Conservation (phyloP, 177 flowering plant species). For the Vitis hybrid region DNA sequence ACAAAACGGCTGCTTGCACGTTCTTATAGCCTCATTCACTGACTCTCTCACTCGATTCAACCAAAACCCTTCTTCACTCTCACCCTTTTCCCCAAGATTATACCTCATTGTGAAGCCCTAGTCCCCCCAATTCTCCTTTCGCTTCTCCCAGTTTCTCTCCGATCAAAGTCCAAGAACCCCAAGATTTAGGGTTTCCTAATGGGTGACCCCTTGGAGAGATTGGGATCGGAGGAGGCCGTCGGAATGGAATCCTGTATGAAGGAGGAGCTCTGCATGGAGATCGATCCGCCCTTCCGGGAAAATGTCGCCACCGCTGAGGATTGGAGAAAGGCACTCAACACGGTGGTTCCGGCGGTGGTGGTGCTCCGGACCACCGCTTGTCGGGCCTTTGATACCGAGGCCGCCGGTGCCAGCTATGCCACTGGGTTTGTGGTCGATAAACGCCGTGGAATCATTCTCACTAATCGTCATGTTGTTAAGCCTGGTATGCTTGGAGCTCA, state of each 20-base stretch:
- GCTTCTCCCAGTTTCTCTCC: too few relatives aligned
- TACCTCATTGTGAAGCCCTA: too few relatives aligned
- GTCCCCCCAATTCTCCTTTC: too few relatives aligned
- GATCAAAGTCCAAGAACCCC: too few relatives aligned
- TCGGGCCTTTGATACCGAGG: slow-evolving; percentile 88
- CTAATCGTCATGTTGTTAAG: slow-evolving; percentile 97
- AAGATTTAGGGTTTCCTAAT: slow-evolving; percentile 17
- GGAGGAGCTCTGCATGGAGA: slow-evolving; percentile 80
- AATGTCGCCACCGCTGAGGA: slow-evolving; percentile 77
- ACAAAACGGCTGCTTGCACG: too few relatives aligned
- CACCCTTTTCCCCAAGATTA: too few relatives aligned
- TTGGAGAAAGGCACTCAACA: slow-evolving; percentile 80
- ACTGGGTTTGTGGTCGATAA: slow-evolving; percentile 95
- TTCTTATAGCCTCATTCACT: too few relatives aligned
- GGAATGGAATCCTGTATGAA: slow-evolving; percentile 45
- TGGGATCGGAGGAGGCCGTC: slow-evolving; percentile 47
- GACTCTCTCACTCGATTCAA: too few relatives aligned
- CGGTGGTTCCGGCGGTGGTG: slow-evolving; percentile 92
- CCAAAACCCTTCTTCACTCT: too few relatives aligned
- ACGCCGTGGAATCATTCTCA: slow-evolving; percentile 80
- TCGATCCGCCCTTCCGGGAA: slow-evolving; percentile 68
- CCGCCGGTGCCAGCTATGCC: slow-evolving; percentile 83
- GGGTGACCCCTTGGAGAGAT: slow-evolving; percentile 57
- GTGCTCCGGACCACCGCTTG: slow-evolving; percentile 83
- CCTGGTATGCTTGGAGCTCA: slow-evolving; percentile 50